Evolutionary conservation across 805 yeast species (phyloP).

Genomic region (Wickerhamiella galacta): DNA sequence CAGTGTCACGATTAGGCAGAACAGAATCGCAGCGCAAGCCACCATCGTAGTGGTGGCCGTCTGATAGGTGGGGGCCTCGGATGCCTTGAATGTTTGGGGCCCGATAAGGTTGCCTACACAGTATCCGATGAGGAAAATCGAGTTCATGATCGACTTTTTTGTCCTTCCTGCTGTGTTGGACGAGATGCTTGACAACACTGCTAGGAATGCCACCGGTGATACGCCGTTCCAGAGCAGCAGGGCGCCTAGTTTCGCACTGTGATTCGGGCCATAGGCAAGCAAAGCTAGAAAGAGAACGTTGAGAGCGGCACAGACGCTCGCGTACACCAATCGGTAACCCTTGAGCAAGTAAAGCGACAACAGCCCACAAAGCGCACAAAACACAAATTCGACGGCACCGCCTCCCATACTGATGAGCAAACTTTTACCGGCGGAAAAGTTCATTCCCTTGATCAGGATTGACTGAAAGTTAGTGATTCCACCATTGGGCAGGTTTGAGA

Average conservation of each 20-base stretch:
- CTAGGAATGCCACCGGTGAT: constrained; percentile 19
- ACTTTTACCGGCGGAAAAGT: constrained; percentile 16
- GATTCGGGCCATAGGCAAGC: constrained; percentile 28
- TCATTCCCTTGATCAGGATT: constrained; percentile 27
- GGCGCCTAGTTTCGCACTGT: constrained; percentile 26
- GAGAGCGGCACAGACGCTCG: constrained; percentile 35
- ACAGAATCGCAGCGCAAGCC: constrained; percentile 30
- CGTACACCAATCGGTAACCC: constrained; percentile 14
- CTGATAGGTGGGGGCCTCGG: constrained; percentile 40
- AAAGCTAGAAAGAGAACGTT: constrained; percentile 28
- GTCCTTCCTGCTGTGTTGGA: constrained; percentile 56
- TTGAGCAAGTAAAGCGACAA: constrained; percentile 6
- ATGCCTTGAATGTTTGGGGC: constrained; percentile 47
- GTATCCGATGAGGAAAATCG: constrained; percentile 44
- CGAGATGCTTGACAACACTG: constrained; percentile 16
- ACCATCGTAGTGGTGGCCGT: constrained; percentile 41
- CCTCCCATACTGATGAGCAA: constrained; percentile 28
- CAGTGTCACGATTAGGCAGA: constrained; percentile 24
- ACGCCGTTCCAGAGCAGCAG: constrained; percentile 23
- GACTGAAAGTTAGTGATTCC: constrained; percentile 34
- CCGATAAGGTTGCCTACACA: constrained; percentile 56
- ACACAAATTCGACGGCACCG: constrained; percentile 27
- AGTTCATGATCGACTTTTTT: constrained; percentile 47
- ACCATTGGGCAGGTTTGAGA: constrained; percentile 24
- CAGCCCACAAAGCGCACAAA: constrained; percentile 7